phyloP scores from a whole-genome alignment of 2,329 filamentous ascomycete species.

The Aspergillus fischeri region DNA sequence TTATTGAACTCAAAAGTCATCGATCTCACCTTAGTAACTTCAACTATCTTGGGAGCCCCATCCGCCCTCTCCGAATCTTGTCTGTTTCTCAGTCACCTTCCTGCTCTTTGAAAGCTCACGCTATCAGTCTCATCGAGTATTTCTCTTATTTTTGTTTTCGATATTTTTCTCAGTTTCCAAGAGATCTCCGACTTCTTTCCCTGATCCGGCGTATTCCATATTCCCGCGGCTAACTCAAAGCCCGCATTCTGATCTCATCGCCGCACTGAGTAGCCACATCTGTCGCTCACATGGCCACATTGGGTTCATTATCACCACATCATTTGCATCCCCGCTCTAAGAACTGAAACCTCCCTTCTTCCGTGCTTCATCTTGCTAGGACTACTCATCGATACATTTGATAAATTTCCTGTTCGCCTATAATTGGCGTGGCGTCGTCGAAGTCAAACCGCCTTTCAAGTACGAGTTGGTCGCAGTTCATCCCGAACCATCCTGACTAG shows the following conservation, averaged over 20 bases:
- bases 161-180: not conserved
- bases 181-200: not conserved
- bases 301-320: conserved; percentile 14
- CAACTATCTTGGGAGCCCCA: conserved; percentile 7
- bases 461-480: not conserved
- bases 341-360: conserved; percentile 9
- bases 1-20: conserved; percentile 7
- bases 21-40: conserved; percentile 6
- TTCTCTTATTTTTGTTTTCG: not conserved
- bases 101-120: not conserved
- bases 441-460: not conserved
- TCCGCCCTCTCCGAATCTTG: conserved; percentile 1
- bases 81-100: not conserved
- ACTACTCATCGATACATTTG: conserved; percentile 2
- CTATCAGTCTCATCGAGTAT: not conserved
- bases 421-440: not conserved
- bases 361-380: conserved; percentile 2
- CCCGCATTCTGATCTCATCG: conserved; percentile 24
- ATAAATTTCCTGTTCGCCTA: not conserved
- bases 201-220: conserved; percentile 6
- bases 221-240: conserved; percentile 17
- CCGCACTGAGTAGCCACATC: conserved; percentile 13
- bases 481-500: not conserved
- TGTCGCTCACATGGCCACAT: conserved; percentile 29
- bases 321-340: conserved; percentile 7